These are phyloP conservation scores for Lactifluus hygrophoroides DNA, from an alignment of 768 basidiomycete species.

Conservation along the genomic window DNA sequence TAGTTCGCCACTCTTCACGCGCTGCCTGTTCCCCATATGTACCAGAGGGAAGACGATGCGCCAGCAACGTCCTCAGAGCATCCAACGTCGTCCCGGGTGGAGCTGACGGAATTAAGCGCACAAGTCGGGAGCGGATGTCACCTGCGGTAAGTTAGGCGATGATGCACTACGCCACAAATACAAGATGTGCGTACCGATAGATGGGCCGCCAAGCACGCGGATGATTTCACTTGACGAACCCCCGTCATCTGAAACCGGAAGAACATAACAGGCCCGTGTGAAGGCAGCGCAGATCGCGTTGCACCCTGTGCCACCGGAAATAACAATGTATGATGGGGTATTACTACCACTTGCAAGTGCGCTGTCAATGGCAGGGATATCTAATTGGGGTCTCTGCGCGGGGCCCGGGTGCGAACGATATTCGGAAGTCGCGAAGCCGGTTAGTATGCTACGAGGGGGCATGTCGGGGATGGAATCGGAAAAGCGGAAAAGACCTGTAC, in stretches of 20 bases:
- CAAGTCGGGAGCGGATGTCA: slow-evolving; percentile 81
- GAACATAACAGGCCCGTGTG: slow-evolving; percentile 64
- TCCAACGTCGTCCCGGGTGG: slow-evolving; percentile 53
- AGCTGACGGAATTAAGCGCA: slow-evolving; percentile 73
- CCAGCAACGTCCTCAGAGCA: slow-evolving; percentile 68
- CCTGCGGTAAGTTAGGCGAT: too few relatives aligned
- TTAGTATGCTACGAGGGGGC: neutral
- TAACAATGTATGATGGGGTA: slow-evolving; percentile 51
- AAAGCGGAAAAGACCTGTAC: too few relatives aligned
- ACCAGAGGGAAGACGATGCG: slow-evolving; percentile 66
- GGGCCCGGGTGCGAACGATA: neutral
- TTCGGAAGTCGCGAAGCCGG: neutral
- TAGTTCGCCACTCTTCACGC: slow-evolving; percentile 84
- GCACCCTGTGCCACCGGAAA: slow-evolving; percentile 93
- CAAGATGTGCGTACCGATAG: slow-evolving; percentile 46
- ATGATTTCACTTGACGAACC: slow-evolving; percentile 94
- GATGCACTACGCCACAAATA: neutral
- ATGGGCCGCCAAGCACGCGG: slow-evolving; percentile 80
- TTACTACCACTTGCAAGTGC: neutral
- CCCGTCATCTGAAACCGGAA: slow-evolving; percentile 94
- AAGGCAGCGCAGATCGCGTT: slow-evolving; percentile 89
- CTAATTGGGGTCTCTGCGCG: slow-evolving; percentile 33
- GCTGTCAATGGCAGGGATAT: slow-evolving; percentile 56
- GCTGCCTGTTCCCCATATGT: slow-evolving; percentile 60
- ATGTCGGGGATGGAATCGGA: too few relatives aligned